Conservation (phyloP, 2,329 filamentous ascomycete genomes). For the Monilinia laxa region DNA sequence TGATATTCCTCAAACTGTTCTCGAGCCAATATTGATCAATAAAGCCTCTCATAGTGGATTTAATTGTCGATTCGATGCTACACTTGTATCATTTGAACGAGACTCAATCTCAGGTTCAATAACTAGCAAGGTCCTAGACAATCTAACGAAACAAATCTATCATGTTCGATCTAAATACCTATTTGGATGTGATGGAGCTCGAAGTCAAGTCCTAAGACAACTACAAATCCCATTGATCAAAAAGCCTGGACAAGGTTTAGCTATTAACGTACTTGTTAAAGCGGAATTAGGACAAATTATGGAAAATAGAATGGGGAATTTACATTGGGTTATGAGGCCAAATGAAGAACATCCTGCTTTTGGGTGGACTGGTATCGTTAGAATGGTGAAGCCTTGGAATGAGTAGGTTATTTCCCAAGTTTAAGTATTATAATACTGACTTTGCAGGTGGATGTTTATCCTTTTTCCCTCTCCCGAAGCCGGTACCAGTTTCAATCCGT, state of each 20-base stretch:
- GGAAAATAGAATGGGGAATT: conserved; percentile 53
- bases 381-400: conserved; percentile 64
- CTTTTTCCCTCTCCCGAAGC: conserved; percentile 47
- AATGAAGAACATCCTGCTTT: conserved; percentile 52
- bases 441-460: conserved; percentile 53
- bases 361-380: conserved; percentile 50
- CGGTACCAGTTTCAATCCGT: conserved; percentile 45
- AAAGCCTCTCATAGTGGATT: conserved; percentile 45
- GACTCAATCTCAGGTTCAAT: conserved; percentile 28
- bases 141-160: conserved; percentile 43
- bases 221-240: conserved; percentile 49
- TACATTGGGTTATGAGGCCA: conserved; percentile 61
- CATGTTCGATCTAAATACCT: conserved; percentile 54
- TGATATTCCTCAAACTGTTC: conserved; percentile 50
- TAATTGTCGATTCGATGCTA: conserved; percentile 46
- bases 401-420: conserved; percentile 41
- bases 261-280: conserved; percentile 50
- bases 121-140: conserved; percentile 43
- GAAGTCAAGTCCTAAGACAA: conserved; percentile 48
- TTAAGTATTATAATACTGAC: conserved; percentile 19
- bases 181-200: conserved; percentile 58
- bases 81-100: conserved; percentile 41
- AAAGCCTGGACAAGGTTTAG: conserved; percentile 49
- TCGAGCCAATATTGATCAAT: conserved; percentile 49
- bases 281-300: conserved; percentile 53